These are phyloP conservation scores for Saturnispora silvae DNA, from an alignment of 805 yeast species.

Conservation along the genomic window DNA sequence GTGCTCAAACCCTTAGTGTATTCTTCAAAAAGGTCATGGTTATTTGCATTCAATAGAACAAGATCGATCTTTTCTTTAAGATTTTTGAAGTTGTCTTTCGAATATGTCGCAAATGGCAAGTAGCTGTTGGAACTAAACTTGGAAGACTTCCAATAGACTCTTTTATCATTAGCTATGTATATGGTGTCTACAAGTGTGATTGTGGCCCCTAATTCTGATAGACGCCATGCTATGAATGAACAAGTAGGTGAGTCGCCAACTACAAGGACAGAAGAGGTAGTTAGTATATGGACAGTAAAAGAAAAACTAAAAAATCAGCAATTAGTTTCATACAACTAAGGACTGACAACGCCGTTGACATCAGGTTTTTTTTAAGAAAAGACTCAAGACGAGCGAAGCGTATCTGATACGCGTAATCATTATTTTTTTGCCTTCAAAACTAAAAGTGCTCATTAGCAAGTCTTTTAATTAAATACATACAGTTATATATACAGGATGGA, in stretches of 20 bases:
- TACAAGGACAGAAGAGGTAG: constrained; percentile 5
- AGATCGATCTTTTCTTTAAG: constrained; percentile 12
- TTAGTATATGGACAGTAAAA: neutral
- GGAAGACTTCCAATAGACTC: constrained; percentile 10
- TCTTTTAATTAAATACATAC: too few species aligned
- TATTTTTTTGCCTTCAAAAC: constrained; percentile 2
- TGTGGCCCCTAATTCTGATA: constrained; percentile 14
- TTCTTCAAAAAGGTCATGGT: constrained; percentile 8
- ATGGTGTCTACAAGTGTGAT: constrained; percentile 13
- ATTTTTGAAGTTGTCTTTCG: neutral
- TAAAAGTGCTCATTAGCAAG: constrained; percentile 1
- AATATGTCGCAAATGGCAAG: constrained; percentile 2
- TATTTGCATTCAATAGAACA: constrained; percentile 15
- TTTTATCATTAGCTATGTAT: neutral
- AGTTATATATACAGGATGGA: too few species aligned
- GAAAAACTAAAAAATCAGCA: neutral
- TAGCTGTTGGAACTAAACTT: constrained; percentile 4
- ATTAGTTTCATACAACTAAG: constrained; percentile 9
- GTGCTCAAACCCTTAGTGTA: constrained; percentile 7
- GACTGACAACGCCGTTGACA: constrained; percentile 8
- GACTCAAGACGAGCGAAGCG: neutral
- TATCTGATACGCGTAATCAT: too few species aligned
- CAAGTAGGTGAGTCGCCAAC: constrained; percentile 25
- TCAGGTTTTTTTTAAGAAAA: neutral
- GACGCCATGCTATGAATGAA: constrained; percentile 22